Base-by-base conservation (phyloP, 2,329 filamentous ascomycete genomes). In the Phaeoacremonium minimum region DNA sequence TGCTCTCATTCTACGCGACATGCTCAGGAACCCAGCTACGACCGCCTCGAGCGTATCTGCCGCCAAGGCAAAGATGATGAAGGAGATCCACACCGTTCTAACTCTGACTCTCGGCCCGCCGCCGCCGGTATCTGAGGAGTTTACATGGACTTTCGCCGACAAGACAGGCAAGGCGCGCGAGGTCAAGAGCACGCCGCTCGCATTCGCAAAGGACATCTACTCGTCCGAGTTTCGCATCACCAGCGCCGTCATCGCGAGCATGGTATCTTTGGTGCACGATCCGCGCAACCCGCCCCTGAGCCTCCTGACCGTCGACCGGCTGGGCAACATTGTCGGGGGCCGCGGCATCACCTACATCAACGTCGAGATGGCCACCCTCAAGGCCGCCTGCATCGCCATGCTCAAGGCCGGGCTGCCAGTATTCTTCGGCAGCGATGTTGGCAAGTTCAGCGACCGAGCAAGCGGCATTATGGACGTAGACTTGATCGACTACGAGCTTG, bases 391-490 rank as follows among this genome's bases (percentile, higher is more conserved):
- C 48, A 77, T 94, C 33, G 69, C 75, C 18, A 93, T 89, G 86
- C 75, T 95, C 33, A 76, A 79, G 52, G 80, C 81, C 9, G 87
- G 87, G 2, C 64, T 87, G 5, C 88, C 89, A 8, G 77, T 95
- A 34, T 95, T 95, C 72, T 95, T 95, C 56, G 89, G 89, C 38
- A 85, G 77, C 34, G 89, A 95, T 51, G 88, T 95, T 0, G 88
- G 87, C 44, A 86, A 95, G 58, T 90, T 84, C 60, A 85, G 78
- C 38, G 82, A 90, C 54, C 67, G 64, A 0, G 50, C 49, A 2
- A 70, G 73, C 3, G 88, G 88, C 13, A 79, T 95, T 54, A 89
- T 95, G 85, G 88, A 95, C 56, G 73, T 83, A 1, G 71, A 75
- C 2, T 67, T 95, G 5, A 78, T 83, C 51, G 83, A 93, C 59